A percentile compares a stretch with the other conserved stretches of the same genome.
Conservation (phyloP, 306 rosid genomes). For the Quercus ilex region DNA sequence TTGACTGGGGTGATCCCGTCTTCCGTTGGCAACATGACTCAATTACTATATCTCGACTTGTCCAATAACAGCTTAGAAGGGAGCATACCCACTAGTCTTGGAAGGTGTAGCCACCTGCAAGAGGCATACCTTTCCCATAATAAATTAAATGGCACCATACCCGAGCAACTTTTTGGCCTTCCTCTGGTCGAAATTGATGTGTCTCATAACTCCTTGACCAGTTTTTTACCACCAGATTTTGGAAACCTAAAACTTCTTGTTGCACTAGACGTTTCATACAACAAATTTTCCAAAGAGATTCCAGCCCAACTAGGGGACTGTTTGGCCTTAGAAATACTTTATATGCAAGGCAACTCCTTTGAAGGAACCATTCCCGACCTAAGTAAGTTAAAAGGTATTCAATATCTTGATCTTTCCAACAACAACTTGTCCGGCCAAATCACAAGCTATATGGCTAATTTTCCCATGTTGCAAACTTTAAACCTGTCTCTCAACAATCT, state of each 20-base stretch:
- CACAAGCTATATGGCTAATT: not conserved
- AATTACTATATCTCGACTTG: not conserved
- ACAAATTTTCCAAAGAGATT: not conserved
- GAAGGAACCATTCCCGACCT: not conserved
- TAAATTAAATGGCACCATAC: not conserved
- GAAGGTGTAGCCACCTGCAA: not conserved
- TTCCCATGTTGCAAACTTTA: not conserved
- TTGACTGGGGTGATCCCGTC: not conserved
- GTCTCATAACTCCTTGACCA: not conserved
- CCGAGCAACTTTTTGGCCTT: not conserved
- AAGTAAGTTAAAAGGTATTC: not conserved
- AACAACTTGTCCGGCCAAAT: not conserved
- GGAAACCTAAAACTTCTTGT: not conserved
- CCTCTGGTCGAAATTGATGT: not conserved
- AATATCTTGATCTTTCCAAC: not conserved
- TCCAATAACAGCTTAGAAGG: not conserved
- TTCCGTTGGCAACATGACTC: not conserved
- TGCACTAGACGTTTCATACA: not conserved
- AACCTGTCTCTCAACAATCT: not conserved
- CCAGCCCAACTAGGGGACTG: not conserved
- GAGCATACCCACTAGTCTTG: not conserved
- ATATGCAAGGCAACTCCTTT: not conserved
- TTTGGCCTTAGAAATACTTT: not conserved
- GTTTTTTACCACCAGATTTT: not conserved
- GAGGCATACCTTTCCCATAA: not conserved